Evolutionary conservation across 2,329 filamentous ascomycete species (phyloP).

Genomic region (Teratosphaeria viscida): DNA sequence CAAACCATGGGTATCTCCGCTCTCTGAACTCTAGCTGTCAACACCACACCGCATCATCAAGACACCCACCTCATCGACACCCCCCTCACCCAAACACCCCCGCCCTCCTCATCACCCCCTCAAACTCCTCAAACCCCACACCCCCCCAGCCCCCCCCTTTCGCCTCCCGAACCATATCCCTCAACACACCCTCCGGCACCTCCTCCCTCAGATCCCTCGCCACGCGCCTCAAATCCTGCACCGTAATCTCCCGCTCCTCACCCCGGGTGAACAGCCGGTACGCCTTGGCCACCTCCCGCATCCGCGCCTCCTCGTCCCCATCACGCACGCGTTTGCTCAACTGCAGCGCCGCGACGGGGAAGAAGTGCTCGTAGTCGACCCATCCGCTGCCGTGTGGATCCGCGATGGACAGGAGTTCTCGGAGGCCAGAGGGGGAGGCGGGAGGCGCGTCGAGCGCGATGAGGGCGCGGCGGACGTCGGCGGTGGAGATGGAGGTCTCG

Average conservation of each 20-base stretch:
- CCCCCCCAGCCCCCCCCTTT: constrained; percentile 69
- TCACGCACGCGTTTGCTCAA: constrained; percentile 47
- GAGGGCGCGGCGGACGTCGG: constrained; percentile 38
- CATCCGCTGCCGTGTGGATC: constrained; percentile 68
- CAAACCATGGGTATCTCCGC: not conserved
- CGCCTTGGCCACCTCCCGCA: constrained; percentile 68
- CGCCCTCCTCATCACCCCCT: constrained; percentile 72
- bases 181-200: constrained; percentile 69
- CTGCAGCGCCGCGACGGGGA: constrained; percentile 81
- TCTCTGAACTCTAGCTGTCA: not conserved
- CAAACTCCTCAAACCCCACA: constrained; percentile 71
- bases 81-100: constrained; percentile 62
- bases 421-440: constrained; percentile 53
- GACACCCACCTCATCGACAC: not conserved
- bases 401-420: constrained; percentile 67
- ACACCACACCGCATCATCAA: not conserved
- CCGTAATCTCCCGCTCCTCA: constrained; percentile 56
- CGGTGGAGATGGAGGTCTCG: constrained; percentile 26
- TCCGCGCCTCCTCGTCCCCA: constrained; percentile 37
- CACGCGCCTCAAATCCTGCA: constrained; percentile 67
- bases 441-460: constrained; percentile 69
- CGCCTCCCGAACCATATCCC: constrained; percentile 91
- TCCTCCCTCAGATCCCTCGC: constrained; percentile 75
- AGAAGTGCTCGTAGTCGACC: constrained; percentile 68
- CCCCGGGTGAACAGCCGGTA: constrained; percentile 67